Percentiles rank a stretch among this genome's conserved stretches.
Evolutionary conservation across 2,329 filamentous ascomycete genomes (phyloP).

Genomic region (Beauveria caledonica): DNA sequence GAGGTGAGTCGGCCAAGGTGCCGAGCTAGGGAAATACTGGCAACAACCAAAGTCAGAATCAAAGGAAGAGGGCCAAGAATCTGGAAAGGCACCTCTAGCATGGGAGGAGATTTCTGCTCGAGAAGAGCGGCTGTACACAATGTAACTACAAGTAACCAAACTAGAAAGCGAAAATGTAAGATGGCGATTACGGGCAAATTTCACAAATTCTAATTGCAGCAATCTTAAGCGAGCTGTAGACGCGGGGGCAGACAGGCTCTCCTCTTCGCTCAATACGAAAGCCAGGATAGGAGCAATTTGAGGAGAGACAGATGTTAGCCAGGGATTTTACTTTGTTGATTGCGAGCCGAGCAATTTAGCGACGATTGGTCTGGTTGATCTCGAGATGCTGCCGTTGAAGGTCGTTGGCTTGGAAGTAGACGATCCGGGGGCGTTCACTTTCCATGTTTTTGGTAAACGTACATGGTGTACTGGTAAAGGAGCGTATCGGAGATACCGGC

Average conservation of each 20-base stretch:
- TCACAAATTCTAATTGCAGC: slow-evolving; percentile 1
- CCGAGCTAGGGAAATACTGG: slow-evolving; percentile 1
- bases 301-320: not conserved
- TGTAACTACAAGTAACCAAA: slow-evolving; percentile 4
- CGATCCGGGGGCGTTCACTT: no score
- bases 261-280: not conserved
- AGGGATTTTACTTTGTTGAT: not conserved
- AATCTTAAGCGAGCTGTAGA: slow-evolving; percentile 3
- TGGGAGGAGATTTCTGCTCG: not conserved
- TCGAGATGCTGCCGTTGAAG: no score
- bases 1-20: slow-evolving; percentile 7
- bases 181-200: slow-evolving; percentile 3
- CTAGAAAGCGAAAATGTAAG: slow-evolving; percentile 1
- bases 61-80: not conserved
- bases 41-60: not conserved
- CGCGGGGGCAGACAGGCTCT: not conserved
- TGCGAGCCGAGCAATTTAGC: not conserved
- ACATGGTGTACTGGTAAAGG: no score
- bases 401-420: no score
- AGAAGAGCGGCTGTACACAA: slow-evolving; percentile 4
- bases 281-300: not conserved
- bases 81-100: not conserved
- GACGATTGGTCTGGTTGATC: not conserved
- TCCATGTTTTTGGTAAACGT: no score
- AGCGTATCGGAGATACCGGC: no score